Conservation (phyloP, 805 yeast species). For the Blastobotrys terrestris region DNA sequence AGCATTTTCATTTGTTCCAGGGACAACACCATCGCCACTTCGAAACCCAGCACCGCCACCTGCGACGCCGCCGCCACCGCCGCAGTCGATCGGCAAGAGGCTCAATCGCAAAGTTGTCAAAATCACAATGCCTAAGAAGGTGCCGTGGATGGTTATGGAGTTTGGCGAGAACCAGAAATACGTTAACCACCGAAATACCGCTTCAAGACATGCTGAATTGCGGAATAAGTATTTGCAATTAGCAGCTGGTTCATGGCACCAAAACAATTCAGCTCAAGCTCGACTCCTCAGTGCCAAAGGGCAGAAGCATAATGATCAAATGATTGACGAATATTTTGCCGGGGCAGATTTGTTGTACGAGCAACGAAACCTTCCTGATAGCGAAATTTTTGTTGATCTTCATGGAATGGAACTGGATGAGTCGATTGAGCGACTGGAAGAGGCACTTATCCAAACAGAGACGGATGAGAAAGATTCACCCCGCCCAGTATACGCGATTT, state of each 20-base stretch:
- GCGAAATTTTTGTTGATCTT: constrained; percentile 29
- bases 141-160: constrained; percentile 28
- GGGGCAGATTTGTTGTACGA: constrained; percentile 27
- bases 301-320: constrained; percentile 26
- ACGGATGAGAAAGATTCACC: constrained; percentile 20
- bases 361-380: constrained; percentile 18
- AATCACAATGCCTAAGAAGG: constrained; percentile 5
- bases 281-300: constrained; percentile 28
- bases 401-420: constrained; percentile 33
- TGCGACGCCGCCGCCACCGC: background rate
- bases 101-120: constrained; percentile 3
- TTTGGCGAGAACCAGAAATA: constrained; percentile 22
- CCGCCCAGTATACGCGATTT: constrained; percentile 28
- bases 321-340: constrained; percentile 22
- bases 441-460: constrained; percentile 20
- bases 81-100: background rate
- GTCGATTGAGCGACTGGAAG: constrained; percentile 28
- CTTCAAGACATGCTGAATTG: constrained; percentile 24
- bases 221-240: constrained; percentile 31
- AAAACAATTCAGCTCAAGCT: constrained; percentile 29
- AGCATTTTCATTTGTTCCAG: constrained; percentile 1
- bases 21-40: background rate
- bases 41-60: constrained; percentile 3
- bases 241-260: constrained; percentile 29
- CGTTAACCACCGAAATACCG: constrained; percentile 23